Conservation (phyloP, 371 early-diverging fungal species). For the Actinomortierella ambigua region DNA sequence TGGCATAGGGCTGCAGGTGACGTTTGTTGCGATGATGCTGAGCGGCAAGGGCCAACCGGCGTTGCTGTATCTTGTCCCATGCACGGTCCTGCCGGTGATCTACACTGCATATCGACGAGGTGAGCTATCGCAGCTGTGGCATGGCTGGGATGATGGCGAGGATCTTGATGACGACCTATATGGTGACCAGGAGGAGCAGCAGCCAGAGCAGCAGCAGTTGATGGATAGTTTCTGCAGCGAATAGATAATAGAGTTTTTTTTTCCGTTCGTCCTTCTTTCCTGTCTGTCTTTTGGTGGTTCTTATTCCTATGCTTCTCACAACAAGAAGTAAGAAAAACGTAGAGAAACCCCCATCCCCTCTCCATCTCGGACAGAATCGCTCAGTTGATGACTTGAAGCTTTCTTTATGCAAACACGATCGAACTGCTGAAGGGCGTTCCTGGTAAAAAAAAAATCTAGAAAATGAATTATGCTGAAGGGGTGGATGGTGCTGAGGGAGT, state of each 20-base stretch:
- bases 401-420: too few relatives aligned
- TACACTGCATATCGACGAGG: conserved; percentile 30
- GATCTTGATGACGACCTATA: conserved; percentile 2
- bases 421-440: too few relatives aligned
- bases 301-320: background rate
- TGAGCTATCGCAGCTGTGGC: conserved; percentile 38
- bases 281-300: background rate
- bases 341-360: too few relatives aligned
- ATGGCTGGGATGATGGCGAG: conserved; percentile 19
- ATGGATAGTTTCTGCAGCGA: background rate
- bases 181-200: background rate
- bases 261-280: background rate
- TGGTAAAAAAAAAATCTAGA: background rate
- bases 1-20: conserved; percentile 34
- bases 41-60: conserved; percentile 46
- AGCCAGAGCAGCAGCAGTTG: background rate
- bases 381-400: too few relatives aligned
- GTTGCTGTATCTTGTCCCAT: conserved; percentile 41
- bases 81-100: conserved; percentile 34
- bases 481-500: conserved; percentile 10
- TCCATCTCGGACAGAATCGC: too few relatives aligned
- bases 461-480: conserved; percentile 30
- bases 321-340: too few relatives aligned
- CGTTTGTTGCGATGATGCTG: conserved; percentile 48
- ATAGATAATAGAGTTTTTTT: background rate